These are phyloP conservation scores for Alternaria panax DNA, from an alignment of 2,329 filamentous ascomycete species.

Conservation along the genomic window DNA sequence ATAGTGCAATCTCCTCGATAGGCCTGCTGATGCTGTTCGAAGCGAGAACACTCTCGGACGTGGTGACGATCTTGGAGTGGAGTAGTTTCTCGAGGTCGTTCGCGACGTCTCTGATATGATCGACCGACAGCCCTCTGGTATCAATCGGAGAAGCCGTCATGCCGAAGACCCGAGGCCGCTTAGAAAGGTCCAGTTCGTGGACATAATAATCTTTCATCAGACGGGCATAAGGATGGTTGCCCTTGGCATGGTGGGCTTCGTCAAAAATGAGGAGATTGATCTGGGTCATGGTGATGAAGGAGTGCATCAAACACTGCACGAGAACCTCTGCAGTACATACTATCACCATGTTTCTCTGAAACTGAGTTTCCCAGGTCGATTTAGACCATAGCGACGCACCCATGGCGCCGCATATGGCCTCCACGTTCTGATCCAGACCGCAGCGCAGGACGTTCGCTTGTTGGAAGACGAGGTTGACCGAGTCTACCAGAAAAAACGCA, in stretches of 20 bases:
- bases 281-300: conserved; percentile 79
- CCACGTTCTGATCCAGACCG: conserved; percentile 80
- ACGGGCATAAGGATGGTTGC: conserved; percentile 85
- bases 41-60: conserved; percentile 66
- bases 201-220: conserved; percentile 90
- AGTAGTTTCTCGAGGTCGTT: conserved; percentile 77
- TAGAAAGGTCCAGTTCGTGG: conserved; percentile 52
- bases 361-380: conserved; percentile 65
- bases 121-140: conserved; percentile 61
- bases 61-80: conserved; percentile 83
- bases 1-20: conserved; percentile 64
- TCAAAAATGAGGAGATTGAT: conserved; percentile 95
- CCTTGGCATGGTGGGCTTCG: conserved; percentile 95
- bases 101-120: conserved; percentile 74
- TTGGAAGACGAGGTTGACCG: conserved; percentile 88
- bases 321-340: conserved; percentile 93
- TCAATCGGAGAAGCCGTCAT: conserved; percentile 98
- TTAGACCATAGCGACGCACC: conserved; percentile 67
- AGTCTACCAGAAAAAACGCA: conserved; percentile 90
- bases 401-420: conserved; percentile 76
- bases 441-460: conserved; percentile 81
- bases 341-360: conserved; percentile 76
- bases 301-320: conserved; percentile 76
- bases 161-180: conserved; percentile 81
- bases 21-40: conserved; percentile 67